A percentile compares a stretch with the other conserved stretches of the same genome.
These are phyloP conservation scores for Platismatia glauca DNA, from an alignment of 495 filamentous ascomycete species.

Conservation along the genomic window DNA sequence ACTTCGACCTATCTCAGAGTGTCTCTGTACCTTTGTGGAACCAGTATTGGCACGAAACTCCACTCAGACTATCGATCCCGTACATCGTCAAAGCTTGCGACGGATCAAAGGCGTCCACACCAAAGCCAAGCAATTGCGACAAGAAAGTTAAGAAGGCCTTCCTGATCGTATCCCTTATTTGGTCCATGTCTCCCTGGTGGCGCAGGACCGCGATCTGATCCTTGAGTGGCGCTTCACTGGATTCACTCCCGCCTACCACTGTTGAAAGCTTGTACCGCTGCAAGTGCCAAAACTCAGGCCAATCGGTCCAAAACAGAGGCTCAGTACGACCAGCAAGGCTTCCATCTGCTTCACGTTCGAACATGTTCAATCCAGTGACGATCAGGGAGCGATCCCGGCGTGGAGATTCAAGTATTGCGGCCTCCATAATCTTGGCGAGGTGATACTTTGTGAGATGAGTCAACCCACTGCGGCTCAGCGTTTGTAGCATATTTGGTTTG, in stretches of 20 bases:
- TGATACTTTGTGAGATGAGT: conserved; percentile 9
- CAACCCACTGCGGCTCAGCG: conserved; percentile 20
- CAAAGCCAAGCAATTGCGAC: conserved; percentile 6
- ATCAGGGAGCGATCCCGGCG: conserved; percentile 13
- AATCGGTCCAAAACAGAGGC: conserved; percentile 11
- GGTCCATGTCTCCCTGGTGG: background rate
- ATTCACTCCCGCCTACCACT: background rate
- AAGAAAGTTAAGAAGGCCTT: conserved; percentile 9
- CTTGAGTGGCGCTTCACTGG: background rate
- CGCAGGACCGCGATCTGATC: background rate
- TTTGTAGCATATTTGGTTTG: conserved; percentile 4
- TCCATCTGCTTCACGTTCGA: conserved; percentile 2
- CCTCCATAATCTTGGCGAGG: conserved; percentile 22
- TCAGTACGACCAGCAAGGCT: background rate
- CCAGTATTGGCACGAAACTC: conserved; percentile 16
- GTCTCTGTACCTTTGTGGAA: conserved; percentile 8
- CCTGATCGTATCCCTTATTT: background rate
- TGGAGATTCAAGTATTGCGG: conserved; percentile 16
- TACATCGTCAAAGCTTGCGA: background rate
- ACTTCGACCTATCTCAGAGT: no score
- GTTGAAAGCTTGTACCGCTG: background rate
- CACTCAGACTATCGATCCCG: conserved; percentile 16
- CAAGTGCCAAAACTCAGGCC: conserved; percentile 13
- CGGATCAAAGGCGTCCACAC: background rate
- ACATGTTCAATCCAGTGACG: conserved; percentile 17